phyloP scores from a whole-genome alignment of 805 yeast species.

The Myxozyma kluyveri region DNA sequence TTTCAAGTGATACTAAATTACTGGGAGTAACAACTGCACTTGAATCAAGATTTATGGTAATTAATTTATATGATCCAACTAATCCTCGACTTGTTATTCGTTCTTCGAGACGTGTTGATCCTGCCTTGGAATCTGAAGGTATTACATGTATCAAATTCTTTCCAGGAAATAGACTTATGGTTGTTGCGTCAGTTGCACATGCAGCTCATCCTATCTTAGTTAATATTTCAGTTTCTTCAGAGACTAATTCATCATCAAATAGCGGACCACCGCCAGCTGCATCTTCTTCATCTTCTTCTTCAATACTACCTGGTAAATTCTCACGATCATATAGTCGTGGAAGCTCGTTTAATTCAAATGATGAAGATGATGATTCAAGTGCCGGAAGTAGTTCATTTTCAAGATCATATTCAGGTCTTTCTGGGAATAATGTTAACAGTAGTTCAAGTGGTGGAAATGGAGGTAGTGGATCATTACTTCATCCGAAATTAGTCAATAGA shows the following conservation, averaged over 20 bases:
- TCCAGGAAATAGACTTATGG: conserved; percentile 59
- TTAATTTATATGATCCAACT: conserved; percentile 60
- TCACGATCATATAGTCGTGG: conserved; percentile 13
- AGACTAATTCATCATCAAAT: too few relatives aligned
- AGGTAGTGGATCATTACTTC: conserved; percentile 42
- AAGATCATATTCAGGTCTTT: neutral
- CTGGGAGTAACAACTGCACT: conserved; percentile 72
- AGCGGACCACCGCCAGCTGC: neutral
- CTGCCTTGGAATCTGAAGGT: conserved; percentile 79
- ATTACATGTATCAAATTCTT: conserved; percentile 77
- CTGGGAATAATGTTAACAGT: conserved; percentile 9
- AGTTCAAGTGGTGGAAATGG: neutral
- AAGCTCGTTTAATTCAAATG: conserved; percentile 12
- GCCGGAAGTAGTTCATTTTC: neutral
- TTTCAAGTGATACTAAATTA: conserved; percentile 69
- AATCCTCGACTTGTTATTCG: conserved; percentile 69
- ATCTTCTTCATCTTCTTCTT: neutral
- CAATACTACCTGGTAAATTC: conserved; percentile 4
- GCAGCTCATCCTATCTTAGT: conserved; percentile 65
- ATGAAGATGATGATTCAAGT: conserved; percentile 9
- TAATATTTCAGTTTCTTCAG: conserved; percentile 55
- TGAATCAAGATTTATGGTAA: conserved; percentile 76
- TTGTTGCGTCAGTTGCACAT: conserved; percentile 55
- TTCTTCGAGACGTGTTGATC: conserved; percentile 59
- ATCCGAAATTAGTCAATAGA: conserved; percentile 59